phyloP scores from a whole-genome alignment of 768 basidiomycete genomes.

The Phanerodontia chrysosporium region DNA sequence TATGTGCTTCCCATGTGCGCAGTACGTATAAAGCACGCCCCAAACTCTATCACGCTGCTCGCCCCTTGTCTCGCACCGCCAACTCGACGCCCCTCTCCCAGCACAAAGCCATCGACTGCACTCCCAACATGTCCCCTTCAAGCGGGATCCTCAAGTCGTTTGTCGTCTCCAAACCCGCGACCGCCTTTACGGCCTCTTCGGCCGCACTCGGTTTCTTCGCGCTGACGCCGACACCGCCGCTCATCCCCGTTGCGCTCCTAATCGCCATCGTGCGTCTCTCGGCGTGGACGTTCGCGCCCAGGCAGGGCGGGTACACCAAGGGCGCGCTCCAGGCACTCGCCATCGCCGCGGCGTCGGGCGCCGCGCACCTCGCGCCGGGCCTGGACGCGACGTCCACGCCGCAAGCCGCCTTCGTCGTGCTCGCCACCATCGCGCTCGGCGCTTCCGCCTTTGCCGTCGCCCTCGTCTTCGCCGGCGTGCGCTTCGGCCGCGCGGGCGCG shows the following conservation, averaged over 20 bases:
- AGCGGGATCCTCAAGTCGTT: neutral
- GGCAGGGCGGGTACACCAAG: slow-evolving; percentile 4
- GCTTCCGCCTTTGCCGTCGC: slow-evolving; percentile 32
- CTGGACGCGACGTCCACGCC: slow-evolving; percentile 52
- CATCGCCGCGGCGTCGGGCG: slow-evolving; percentile 23
- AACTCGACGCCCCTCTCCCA: neutral
- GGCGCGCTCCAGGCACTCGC: slow-evolving; percentile 16
- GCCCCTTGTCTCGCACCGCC: neutral
- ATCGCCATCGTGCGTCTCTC: slow-evolving; percentile 25
- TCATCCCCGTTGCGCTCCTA: slow-evolving; percentile 25
- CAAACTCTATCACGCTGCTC: neutral
- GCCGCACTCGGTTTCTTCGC: slow-evolving; percentile 20
- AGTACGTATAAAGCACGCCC: neutral
- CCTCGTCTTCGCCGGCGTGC: slow-evolving; percentile 32
- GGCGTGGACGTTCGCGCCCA: slow-evolving; percentile 14
- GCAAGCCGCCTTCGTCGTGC: slow-evolving; percentile 41
- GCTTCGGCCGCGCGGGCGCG: slow-evolving; percentile 34
- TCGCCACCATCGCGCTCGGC: slow-evolving; percentile 37
- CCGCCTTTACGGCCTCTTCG: neutral
- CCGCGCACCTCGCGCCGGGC: slow-evolving; percentile 26
- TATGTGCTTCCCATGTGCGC: neutral
- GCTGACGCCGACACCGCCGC: slow-evolving; percentile 26
- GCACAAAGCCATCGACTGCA: neutral
- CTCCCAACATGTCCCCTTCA: neutral
- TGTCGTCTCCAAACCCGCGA: slow-evolving; percentile 5